These are phyloP conservation scores for Royoungia palumana DNA, from an alignment of 768 basidiomycete genomes.

Conservation along the genomic window DNA sequence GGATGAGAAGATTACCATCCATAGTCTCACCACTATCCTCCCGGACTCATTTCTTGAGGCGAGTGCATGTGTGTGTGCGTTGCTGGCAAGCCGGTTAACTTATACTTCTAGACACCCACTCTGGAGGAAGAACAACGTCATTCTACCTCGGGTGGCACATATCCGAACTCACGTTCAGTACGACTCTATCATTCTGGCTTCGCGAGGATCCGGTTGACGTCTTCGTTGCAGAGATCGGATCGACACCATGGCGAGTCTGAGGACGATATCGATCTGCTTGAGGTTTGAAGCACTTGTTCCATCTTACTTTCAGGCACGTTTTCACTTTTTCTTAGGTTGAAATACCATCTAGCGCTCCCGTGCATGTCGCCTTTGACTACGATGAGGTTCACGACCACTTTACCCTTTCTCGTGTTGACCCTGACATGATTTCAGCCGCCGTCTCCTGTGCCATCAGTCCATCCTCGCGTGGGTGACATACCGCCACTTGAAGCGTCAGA, in stretches of 20 bases:
- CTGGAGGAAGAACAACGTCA: too few relatives aligned
- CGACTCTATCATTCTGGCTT: neutral
- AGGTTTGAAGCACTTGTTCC: neutral
- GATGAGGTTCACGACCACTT: neutral
- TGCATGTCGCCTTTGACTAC: neutral
- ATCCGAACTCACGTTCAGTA: neutral
- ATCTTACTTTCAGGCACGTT: neutral
- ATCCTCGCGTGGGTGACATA: neutral
- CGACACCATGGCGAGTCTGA: too few relatives aligned
- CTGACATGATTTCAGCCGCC: neutral
- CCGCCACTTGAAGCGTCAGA: too few relatives aligned
- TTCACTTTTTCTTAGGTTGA: neutral
- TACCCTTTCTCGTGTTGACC: neutral
- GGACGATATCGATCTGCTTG: neutral
- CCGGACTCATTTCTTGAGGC: neutral
- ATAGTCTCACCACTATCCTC: neutral
- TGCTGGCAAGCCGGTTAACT: too few relatives aligned
- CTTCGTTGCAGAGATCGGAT: too few relatives aligned
- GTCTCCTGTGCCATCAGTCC: neutral
- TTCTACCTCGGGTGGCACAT: too few relatives aligned
- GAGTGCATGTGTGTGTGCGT: too few relatives aligned
- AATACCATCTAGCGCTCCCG: neutral
- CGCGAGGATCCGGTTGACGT: too few relatives aligned
- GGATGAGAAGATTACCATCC: conserved; percentile 1
- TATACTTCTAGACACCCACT: too few relatives aligned